Conservation (phyloP, 441 rosid genomes). For the Flueggea neowawraea region DNA sequence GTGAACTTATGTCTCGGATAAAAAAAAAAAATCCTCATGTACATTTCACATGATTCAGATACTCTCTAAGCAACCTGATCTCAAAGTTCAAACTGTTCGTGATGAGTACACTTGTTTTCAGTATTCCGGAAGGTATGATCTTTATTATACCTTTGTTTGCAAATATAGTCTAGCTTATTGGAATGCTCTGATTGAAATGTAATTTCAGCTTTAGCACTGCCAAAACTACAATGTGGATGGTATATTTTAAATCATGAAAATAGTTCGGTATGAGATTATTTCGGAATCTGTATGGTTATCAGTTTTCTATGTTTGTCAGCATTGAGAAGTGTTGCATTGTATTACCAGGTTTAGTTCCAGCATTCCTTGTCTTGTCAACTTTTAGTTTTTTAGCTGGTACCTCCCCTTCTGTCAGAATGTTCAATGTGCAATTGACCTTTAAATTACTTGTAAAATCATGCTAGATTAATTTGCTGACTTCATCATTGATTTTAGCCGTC, state of each 20-base stretch:
- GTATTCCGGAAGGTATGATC: constrained; percentile 73
- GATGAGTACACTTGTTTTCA: constrained; percentile 91
- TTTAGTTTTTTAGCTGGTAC: not conserved
- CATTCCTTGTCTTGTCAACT: not conserved
- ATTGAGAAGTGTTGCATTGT: constrained; percentile 1
- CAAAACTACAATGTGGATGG: too few relatives aligned
- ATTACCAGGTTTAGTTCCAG: constrained; percentile 1
- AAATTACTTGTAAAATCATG: not conserved
- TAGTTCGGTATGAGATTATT: not conserved
- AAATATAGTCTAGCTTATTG: constrained; percentile 7
- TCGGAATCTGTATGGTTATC: not conserved
- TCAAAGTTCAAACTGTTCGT: constrained; percentile 62
- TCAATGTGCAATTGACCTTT: not conserved
- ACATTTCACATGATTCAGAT: constrained; percentile 44
- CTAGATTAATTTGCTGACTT: not conserved
- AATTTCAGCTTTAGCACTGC: not conserved
- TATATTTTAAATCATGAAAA: too few relatives aligned
- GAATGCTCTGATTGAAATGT: not conserved
- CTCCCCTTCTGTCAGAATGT: not conserved
- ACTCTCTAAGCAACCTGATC: constrained; percentile 70
- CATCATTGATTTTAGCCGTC: not conserved
- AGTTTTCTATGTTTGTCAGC: constrained; percentile 1
- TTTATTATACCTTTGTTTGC: constrained; percentile 1
- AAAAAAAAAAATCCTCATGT: too few relatives aligned
- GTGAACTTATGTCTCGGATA: constrained; percentile 2